Evolutionary conservation across 1,284 basidiomycete genomes (phyloP), one percentile per base, ranked within the genome.

Genomic region (Albatrellus sp.): DNA sequence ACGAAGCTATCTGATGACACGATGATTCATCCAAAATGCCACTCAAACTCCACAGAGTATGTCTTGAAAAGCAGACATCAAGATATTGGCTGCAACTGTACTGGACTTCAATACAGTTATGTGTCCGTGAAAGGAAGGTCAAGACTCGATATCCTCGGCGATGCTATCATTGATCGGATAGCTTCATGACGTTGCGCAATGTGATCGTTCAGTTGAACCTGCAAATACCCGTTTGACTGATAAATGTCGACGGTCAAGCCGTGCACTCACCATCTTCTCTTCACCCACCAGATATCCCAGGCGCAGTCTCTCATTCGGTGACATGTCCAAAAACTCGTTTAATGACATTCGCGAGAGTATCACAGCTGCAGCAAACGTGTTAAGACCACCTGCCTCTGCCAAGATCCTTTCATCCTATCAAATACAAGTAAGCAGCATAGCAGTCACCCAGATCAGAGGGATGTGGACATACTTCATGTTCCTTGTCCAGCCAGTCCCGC

Each of bases 361-460:
- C 3, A 78, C 59, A 19, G 72, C 68, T 7, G 83, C 75, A 1
- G 74, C 72, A 55, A 83, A 84, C 2, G 62, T 59, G 50, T 86
- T 86, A 73, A 85, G 77, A 13, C 78, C 75, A 12, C 67, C 60
- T 4, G 73, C 61, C 5, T 56, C 55, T 0, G 72, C 67, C 36
- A 86, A 59, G 51, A 73, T 67, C 11, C 55, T 55, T 52, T 85
- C 80, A 36, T 74, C 75, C 72, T 83, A 41, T 40, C 29, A 31
- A 44, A 38, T 41, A 30, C n/a, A 16, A 17, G 19, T 20, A 24
- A 14, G 16, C 37, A 11, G 29, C n/a, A 3, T 39, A 33, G 43
- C 24, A 33, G 24, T 32, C 24, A 49, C 20, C 14, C 37, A 37
- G 40, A 12, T 37, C 24, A 44, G 20, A 30, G 16, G 19, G n/a